Evolutionary conservation across 768 basidiomycete genomes (phyloP).

Genomic region (Naganishia vaughanmartiniae): DNA sequence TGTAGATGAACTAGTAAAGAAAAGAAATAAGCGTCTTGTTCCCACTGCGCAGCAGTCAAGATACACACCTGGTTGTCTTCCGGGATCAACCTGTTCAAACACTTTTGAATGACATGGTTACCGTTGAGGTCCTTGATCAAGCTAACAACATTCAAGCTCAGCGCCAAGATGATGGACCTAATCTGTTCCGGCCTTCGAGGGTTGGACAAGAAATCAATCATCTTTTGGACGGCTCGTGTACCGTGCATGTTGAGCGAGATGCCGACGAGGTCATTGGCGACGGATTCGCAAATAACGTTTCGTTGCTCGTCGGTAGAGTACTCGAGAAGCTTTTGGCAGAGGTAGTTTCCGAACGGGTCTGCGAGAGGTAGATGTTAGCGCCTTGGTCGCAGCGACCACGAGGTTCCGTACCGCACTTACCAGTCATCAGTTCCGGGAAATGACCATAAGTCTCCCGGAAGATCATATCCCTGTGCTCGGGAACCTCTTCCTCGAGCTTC

Average conservation of each 20-base stretch:
- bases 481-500: slow-evolving; percentile 92
- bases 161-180: slow-evolving; percentile 90
- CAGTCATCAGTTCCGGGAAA: slow-evolving; percentile 97
- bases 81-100: slow-evolving; percentile 92
- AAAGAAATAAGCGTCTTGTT: not conserved
- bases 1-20: slow-evolving; percentile 82
- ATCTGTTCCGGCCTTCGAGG: slow-evolving; percentile 73
- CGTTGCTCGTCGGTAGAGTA: slow-evolving; percentile 96
- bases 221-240: slow-evolving; percentile 98
- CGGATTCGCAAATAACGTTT: slow-evolving; percentile 93
- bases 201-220: slow-evolving; percentile 98
- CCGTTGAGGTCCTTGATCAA: slow-evolving; percentile 82
- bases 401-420: slow-evolving; percentile 53
- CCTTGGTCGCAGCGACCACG: not conserved
- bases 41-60: slow-evolving; percentile 12
- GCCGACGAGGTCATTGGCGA: slow-evolving; percentile 93
- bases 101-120: slow-evolving; percentile 78
- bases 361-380: not conserved
- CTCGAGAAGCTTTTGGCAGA: slow-evolving; percentile 96
- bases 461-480: slow-evolving; percentile 98
- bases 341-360: slow-evolving; percentile 99
- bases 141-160: slow-evolving; percentile 95
- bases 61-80: slow-evolving; percentile 93
- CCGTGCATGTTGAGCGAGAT: slow-evolving; percentile 99
- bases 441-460: slow-evolving; percentile 97